Evolutionary conservation across 805 yeast species (phyloP).

Genomic region (Clavispora fructus): DNA sequence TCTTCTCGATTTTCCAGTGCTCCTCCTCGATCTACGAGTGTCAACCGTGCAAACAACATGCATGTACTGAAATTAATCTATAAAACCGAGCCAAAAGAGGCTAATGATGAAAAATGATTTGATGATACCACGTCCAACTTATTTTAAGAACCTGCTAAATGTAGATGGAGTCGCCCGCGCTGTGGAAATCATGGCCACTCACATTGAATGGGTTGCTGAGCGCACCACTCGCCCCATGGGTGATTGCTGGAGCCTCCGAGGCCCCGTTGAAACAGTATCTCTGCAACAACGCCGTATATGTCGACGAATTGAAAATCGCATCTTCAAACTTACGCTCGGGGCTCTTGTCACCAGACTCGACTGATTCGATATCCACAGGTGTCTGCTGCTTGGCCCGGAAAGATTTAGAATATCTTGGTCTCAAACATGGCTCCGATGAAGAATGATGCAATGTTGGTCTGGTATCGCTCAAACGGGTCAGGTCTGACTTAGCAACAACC

Average conservation of each 20-base stretch:
- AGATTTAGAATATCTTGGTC: slow-evolving; percentile 25
- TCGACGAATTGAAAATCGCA: slow-evolving; percentile 19
- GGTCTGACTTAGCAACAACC: slow-evolving; percentile 3
- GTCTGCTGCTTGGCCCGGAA: slow-evolving; percentile 14
- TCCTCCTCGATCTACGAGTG: too few relatives aligned
- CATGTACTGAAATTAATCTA: neutral
- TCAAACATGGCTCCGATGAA: slow-evolving; percentile 3
- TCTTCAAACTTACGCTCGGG: slow-evolving; percentile 4
- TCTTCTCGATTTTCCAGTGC: too few relatives aligned
- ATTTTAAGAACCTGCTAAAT: slow-evolving; percentile 10
- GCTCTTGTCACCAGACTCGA: neutral
- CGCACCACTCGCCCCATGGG: neutral
- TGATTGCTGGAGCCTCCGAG: neutral
- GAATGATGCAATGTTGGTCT: slow-evolving; percentile 4
- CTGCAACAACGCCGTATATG: slow-evolving; percentile 30
- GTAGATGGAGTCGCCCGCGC: slow-evolving; percentile 29
- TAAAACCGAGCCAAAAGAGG: neutral
- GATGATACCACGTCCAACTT: neutral
- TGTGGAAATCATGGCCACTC: slow-evolving; percentile 18
- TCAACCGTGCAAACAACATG: neutral
- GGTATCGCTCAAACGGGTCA: slow-evolving; percentile 5
- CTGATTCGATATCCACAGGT: neutral
- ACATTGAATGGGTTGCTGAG: neutral
- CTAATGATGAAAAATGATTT: neutral
- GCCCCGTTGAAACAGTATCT: slow-evolving; percentile 33